These are phyloP conservation scores for Knufia petricola DNA, from an alignment of 2,329 filamentous ascomycete genomes.

Conservation along the genomic window DNA sequence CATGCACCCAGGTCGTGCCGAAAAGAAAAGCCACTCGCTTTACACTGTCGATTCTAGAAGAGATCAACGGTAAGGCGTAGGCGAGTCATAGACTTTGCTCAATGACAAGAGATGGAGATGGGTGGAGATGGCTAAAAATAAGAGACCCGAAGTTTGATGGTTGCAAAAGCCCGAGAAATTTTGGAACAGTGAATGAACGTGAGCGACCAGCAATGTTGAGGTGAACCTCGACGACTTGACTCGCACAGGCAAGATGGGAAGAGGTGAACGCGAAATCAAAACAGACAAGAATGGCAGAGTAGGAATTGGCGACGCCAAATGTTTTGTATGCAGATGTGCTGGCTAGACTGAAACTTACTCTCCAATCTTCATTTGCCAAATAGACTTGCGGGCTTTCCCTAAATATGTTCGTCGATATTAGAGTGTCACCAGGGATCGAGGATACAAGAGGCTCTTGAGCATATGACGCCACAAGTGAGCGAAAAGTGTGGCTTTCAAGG, in stretches of 20 bases:
- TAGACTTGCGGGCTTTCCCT: not conserved
- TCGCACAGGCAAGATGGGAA: not conserved
- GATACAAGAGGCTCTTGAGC: not conserved
- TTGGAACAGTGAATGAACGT: not conserved
- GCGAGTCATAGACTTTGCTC: not conserved
- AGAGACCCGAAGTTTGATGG: not conserved
- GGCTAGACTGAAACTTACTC: conserved; percentile 7
- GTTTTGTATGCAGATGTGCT: conserved; percentile 9
- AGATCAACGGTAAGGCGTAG: conserved; percentile 6
- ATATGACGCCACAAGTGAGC: conserved; percentile 1
- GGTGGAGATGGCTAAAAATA: not conserved
- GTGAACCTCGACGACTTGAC: not conserved
- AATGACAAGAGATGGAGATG: not conserved
- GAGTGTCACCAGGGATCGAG: not conserved
- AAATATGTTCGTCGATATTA: not conserved
- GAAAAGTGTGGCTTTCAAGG: conserved; percentile 6
- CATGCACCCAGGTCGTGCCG: not conserved
- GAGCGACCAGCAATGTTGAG: not conserved
- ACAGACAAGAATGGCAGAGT: not conserved
- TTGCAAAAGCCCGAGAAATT: not conserved
- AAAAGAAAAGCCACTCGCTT: not conserved
- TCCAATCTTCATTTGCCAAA: conserved; percentile 1
- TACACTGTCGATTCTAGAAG: conserved; percentile 5
- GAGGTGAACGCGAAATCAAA: conserved; percentile 1
- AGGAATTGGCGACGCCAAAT: not conserved